Percentiles rank a stretch among this genome's conserved stretches.
phyloP scores from a whole-genome alignment of 2,329 filamentous ascomycete species.

The Penicillium polonicum region DNA sequence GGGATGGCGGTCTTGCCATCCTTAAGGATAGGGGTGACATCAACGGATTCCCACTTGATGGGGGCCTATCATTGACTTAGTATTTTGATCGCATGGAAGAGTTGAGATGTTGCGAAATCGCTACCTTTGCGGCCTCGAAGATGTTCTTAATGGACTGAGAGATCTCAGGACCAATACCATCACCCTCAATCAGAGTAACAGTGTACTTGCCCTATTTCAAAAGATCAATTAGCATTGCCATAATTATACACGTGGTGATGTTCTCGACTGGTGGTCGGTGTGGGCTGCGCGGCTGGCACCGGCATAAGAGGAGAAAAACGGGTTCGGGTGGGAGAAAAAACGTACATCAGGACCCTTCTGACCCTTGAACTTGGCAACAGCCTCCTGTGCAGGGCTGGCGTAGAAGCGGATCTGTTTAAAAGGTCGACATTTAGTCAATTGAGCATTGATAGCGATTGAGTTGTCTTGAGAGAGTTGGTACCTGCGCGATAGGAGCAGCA shows the following conservation, averaged over 20 bases:
- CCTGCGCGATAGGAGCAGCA: slow-evolving; percentile 56
- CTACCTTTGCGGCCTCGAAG: slow-evolving; percentile 88
- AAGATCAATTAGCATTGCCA: slow-evolving; percentile 18
- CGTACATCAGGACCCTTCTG: slow-evolving; percentile 83
- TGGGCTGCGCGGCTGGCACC: slow-evolving; percentile 25
- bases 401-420: slow-evolving; percentile 60
- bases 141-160: slow-evolving; percentile 98
- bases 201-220: slow-evolving; percentile 79
- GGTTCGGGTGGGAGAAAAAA: slow-evolving; percentile 31
- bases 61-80: slow-evolving; percentile 63
- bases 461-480: slow-evolving; percentile 39
- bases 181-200: slow-evolving; percentile 96
- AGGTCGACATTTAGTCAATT: slow-evolving; percentile 20
- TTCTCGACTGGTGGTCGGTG: slow-evolving; percentile 2
- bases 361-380: slow-evolving; percentile 91
- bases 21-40: slow-evolving; percentile 90
- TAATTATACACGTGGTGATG: neutral
- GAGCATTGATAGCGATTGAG: slow-evolving; percentile 14
- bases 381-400: slow-evolving; percentile 54
- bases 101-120: slow-evolving; percentile 1
- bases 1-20: slow-evolving; percentile 96
- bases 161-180: slow-evolving; percentile 98
- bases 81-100: slow-evolving; percentile 10
- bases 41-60: slow-evolving; percentile 94
- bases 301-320: slow-evolving; percentile 26